Base-by-base conservation (phyloP, 192 early-diverging fungal genomes). In the Coemansia sp. region DNA sequence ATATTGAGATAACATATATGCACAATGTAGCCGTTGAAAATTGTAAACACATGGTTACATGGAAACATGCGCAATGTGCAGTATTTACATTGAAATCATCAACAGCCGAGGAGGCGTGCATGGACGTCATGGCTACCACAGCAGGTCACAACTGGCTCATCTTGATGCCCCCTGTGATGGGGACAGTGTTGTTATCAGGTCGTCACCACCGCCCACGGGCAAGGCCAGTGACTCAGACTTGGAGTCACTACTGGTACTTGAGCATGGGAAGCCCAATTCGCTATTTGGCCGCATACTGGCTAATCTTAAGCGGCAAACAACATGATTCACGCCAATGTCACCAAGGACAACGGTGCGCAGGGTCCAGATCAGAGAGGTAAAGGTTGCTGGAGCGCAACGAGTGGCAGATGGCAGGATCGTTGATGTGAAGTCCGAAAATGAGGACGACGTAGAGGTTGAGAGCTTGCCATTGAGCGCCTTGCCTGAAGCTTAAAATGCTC, bases 271-370 rank as follows among this genome's bases (percentile, higher is more conserved):
- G 60, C 81, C 73, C 8, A 65, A 76, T 36, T 83, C 81, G 12
- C 81, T 79, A 41, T 75, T 83, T 65, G 81, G 76, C 6, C 73
- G 73, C 22, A 76, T 79, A 29, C 50, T 83, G 43, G 81, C 76
- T 10, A 83, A 75, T 41, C 78, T 79, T 22, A 79, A 72, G 66
- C 72, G 72, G 4, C 57, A 71, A 10, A 47, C 71, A n/a, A 22
- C 71, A 0, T n/a, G 20, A 1, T 55, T 55, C 8, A 49, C 34
- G 15, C 12, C 66, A 3, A 12, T 47, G 34, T 65, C 71, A 1
- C 46, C 29, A n/a, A 47, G 36, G 18, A 20, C 43, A 31, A 36
- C 60, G 18, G 38, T 40, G 0, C 60, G 40, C 10, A 40, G 22
- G 2, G 60, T 40, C 39, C 67, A 38, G 63, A 57, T 43, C 39